phyloP scores from a whole-genome alignment of 2,329 filamentous ascomycete species.

The Xylariaceae sp. region DNA sequence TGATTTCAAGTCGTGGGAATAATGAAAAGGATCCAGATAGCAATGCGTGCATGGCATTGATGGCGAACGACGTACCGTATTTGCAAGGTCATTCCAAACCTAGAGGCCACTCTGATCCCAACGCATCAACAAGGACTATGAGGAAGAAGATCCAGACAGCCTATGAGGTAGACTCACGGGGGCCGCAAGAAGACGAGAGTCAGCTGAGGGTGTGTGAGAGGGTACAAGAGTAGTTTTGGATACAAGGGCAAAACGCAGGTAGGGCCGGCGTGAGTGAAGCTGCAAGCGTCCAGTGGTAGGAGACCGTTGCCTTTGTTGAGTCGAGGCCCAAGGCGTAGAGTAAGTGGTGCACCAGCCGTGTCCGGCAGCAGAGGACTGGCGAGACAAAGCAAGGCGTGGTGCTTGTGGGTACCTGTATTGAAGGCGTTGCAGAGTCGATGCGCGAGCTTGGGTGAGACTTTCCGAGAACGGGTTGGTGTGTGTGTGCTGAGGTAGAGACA shows the following conservation, averaged over 20 bases:
- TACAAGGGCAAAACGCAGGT: constrained; percentile 14
- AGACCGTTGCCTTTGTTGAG: constrained; percentile 22
- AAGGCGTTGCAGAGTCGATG: not conserved
- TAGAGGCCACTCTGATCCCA: not conserved
- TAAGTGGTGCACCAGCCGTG: constrained; percentile 16
- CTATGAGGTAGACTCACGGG: not conserved
- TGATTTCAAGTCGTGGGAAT: no score
- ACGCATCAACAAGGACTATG: constrained; percentile 5
- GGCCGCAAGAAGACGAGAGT: no score
- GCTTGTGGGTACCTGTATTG: constrained; percentile 16
- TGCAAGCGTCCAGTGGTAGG: constrained; percentile 24
- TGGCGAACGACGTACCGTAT: constrained; percentile 6
- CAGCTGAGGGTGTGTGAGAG: not conserved
- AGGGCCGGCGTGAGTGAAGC: constrained; percentile 10
- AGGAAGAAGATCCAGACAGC: not conserved
- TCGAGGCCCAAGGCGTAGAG: not conserved
- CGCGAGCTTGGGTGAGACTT: constrained; percentile 16
- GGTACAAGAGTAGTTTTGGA: constrained; percentile 24
- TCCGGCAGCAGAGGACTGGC: constrained; percentile 16
- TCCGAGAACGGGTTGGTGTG: constrained; percentile 23
- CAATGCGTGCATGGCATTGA: not conserved
- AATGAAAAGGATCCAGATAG: not conserved
- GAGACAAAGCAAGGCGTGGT: constrained; percentile 24
- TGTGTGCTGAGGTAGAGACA: not conserved
- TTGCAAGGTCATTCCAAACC: constrained; percentile 6